A percentile compares a stretch with the other conserved stretches of the same genome.
Evolutionary conservation across 208 protist species (phyloP).

Genomic region (Trypanosoma cruzi): DNA sequence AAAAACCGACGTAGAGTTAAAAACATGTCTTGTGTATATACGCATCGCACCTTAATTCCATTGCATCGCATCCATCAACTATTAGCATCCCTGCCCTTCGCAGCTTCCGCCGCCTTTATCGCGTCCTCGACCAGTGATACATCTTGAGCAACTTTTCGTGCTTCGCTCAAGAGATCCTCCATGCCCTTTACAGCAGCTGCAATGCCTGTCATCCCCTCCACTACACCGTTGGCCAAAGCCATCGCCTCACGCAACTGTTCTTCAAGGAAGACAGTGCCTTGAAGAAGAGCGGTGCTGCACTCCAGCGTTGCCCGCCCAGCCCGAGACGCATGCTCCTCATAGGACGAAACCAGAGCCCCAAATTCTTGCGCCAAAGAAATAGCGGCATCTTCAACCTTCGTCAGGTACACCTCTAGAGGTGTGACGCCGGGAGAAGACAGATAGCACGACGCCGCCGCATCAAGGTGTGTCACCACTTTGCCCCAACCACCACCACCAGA

Average conservation of each 20-base stretch:
- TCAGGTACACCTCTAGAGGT: constrained; percentile 5
- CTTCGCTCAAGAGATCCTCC: constrained; percentile 14
- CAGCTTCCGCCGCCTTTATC: background rate
- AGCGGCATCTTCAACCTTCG: constrained; percentile 4
- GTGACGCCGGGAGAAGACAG: background rate
- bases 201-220: constrained; percentile 12
- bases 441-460: background rate
- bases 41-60: background rate
- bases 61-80: background rate
- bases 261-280: constrained; percentile 5
- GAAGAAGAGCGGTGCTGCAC: background rate
- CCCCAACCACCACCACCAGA: too few relatives aligned
- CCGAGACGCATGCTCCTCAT: constrained; percentile 2
- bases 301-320: constrained; percentile 9
- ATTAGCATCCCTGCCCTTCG: background rate
- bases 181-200: constrained; percentile 1
- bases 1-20: too few relatives aligned
- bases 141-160: constrained; percentile 17
- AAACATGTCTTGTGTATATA: too few relatives aligned
- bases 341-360: constrained; percentile 3
- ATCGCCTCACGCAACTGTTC: constrained; percentile 17
- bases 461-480: background rate
- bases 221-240: background rate
- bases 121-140: constrained; percentile 7
- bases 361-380: background rate